Evolutionary conservation across 2,329 filamentous ascomycete genomes (phyloP).

Genomic region (Paradendryphiella salina): DNA sequence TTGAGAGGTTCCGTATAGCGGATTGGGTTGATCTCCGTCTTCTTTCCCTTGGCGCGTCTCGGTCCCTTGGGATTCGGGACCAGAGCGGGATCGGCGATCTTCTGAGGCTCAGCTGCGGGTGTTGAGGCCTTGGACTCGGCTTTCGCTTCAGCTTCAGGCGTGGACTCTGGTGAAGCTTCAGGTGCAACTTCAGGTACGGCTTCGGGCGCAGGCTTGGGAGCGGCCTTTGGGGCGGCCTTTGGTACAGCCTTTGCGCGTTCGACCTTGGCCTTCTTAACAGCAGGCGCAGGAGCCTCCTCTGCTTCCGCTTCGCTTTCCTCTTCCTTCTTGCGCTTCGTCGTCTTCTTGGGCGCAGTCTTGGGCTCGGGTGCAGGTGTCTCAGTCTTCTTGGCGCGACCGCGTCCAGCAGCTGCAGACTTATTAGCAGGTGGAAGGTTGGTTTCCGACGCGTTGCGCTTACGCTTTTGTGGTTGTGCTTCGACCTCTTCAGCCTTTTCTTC

Average conservation of each 20-base stretch:
- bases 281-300: constrained; percentile 25
- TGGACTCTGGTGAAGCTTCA: constrained; percentile 1
- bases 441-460: constrained; percentile 20
- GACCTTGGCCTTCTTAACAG: constrained; percentile 33
- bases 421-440: constrained; percentile 12
- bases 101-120: constrained; percentile 11
- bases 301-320: constrained; percentile 29
- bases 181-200: neutral
- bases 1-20: constrained; percentile 66
- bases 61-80: constrained; percentile 38
- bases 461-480: constrained; percentile 16
- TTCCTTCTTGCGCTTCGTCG: constrained; percentile 40
- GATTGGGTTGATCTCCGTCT: constrained; percentile 62
- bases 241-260: constrained; percentile 19
- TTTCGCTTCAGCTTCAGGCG: constrained; percentile 14
- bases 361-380: constrained; percentile 26
- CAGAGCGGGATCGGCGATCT: constrained; percentile 17
- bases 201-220: neutral
- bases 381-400: constrained; percentile 35
- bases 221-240: constrained; percentile 12
- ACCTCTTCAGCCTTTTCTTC: constrained; percentile 9
- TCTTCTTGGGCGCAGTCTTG: constrained; percentile 20
- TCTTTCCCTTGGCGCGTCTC: constrained; percentile 36
- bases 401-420: constrained; percentile 19
- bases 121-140: constrained; percentile 16